Conservation (phyloP, 345 rosid species). For the Carallia pectinifolia region DNA sequence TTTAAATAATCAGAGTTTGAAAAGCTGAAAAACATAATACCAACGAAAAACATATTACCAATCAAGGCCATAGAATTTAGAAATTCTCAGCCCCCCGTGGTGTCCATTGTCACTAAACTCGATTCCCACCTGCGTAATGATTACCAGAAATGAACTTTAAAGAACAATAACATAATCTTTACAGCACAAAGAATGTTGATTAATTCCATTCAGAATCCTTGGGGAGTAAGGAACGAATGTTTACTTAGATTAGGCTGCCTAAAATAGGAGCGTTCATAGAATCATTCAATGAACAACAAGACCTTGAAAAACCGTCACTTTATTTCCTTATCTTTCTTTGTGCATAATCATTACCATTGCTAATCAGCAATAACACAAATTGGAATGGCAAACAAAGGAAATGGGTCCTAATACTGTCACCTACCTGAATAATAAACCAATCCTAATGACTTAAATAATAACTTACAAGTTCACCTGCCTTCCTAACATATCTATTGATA, state of each 20-base stretch:
- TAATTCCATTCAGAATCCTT: too few relatives aligned
- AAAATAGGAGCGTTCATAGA: too few relatives aligned
- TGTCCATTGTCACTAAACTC: slow-evolving; percentile 52
- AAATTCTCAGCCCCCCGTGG: slow-evolving; percentile 60
- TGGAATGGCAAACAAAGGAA: slow-evolving; percentile 13
- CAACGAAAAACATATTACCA: slow-evolving; percentile 40
- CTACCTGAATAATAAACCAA: neutral
- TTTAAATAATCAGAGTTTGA: neutral
- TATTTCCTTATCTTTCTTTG: too few relatives aligned
- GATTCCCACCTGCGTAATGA: slow-evolving; percentile 23
- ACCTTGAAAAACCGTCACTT: too few relatives aligned
- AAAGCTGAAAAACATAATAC: slow-evolving; percentile 29
- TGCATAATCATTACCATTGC: too few relatives aligned
- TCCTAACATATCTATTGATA: slow-evolving; percentile 14
- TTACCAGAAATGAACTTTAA: slow-evolving; percentile 6
- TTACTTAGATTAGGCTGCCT: too few relatives aligned
- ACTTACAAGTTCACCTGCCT: slow-evolving; percentile 20
- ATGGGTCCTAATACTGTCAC: slow-evolving; percentile 3
- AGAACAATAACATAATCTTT: neutral
- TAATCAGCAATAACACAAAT: neutral
- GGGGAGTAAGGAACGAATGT: too few relatives aligned
- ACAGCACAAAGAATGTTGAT: neutral
- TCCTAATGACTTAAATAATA: slow-evolving; percentile 3
- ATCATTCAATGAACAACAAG: too few relatives aligned
- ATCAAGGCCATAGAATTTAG: slow-evolving; percentile 42